phyloP scores from a whole-genome alignment of 257 asterid species.

The Ophiorrhiza pumila region DNA sequence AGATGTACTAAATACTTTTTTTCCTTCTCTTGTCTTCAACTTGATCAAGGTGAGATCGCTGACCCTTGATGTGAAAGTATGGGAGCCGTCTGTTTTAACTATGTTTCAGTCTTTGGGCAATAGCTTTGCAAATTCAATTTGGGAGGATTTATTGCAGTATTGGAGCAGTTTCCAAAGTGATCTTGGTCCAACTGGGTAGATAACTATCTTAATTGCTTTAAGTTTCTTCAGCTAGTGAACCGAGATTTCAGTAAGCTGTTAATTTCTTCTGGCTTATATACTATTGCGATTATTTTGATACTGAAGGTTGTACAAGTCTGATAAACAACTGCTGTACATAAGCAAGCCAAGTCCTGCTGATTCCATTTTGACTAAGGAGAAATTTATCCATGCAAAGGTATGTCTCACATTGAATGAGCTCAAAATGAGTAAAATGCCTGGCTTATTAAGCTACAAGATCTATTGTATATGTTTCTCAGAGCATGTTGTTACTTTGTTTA shows the following conservation, averaged over 20 bases:
- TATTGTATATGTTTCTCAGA: background rate
- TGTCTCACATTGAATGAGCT: conserved; percentile 8
- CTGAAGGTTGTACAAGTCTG: conserved; percentile 68
- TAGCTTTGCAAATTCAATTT: conserved; percentile 77
- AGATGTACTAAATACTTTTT: conserved; percentile 16
- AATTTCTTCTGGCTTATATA: conserved; percentile 18
- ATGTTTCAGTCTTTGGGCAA: conserved; percentile 94
- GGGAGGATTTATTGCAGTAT: conserved; percentile 89
- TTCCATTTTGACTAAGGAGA: conserved; percentile 83
- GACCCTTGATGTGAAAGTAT: conserved; percentile 94
- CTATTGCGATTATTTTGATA: conserved; percentile 21
- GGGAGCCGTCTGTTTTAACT: conserved; percentile 94
- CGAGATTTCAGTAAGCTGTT: conserved; percentile 10
- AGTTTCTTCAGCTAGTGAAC: conserved; percentile 8
- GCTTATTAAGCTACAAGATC: background rate
- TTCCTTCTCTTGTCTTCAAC: conserved; percentile 19
- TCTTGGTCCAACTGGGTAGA: conserved; percentile 63
- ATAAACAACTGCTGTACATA: conserved; percentile 55
- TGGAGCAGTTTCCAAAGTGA: conserved; percentile 70
- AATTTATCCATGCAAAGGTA: conserved; percentile 96
- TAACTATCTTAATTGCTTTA: conserved; percentile 19
- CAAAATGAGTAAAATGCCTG: background rate
- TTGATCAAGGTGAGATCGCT: conserved; percentile 81
- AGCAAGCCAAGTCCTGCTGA: conserved; percentile 77
- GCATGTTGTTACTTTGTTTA: background rate